Percentiles rank a stretch among this genome's conserved stretches.
Evolutionary conservation across 345 rosid genomes (phyloP).

Genomic region (Hevea brasiliensis): DNA sequence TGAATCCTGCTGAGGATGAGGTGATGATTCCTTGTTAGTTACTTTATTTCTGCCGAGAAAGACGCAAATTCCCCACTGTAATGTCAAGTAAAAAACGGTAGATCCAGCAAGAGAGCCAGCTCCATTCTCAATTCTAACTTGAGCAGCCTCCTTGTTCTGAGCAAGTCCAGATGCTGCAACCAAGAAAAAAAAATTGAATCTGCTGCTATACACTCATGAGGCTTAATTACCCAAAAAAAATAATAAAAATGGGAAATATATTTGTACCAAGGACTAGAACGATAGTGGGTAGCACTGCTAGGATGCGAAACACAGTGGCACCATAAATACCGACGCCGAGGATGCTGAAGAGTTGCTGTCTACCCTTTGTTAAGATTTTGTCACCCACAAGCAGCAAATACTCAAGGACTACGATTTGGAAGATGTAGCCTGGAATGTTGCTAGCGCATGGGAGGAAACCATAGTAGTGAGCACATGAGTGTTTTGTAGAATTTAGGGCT

Average conservation of each 20-base stretch:
- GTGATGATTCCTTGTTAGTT: neutral
- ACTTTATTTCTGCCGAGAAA: neutral
- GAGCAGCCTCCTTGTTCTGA: conserved; percentile 2
- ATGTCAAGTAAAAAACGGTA: conserved; percentile 13
- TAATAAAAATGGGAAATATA: no score
- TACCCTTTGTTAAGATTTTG: conserved; percentile 6
- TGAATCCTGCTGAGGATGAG: neutral
- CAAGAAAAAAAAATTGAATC: neutral
- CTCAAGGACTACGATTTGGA: conserved; percentile 7
- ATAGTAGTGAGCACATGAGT: conserved; percentile 5
- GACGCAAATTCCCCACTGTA: conserved; percentile 22
- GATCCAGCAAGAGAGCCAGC: conserved; percentile 7
- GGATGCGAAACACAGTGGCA: conserved; percentile 11
- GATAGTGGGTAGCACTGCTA: conserved; percentile 7
- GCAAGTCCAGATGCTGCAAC: conserved; percentile 14
- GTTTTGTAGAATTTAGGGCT: neutral
- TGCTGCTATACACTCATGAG: no score
- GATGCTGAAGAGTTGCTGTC: conserved; percentile 10
- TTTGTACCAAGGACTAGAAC: conserved; percentile 7
- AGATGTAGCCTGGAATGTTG: conserved; percentile 15
- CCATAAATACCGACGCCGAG: conserved; percentile 15
- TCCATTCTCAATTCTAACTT: neutral
- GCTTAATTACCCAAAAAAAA: no score
- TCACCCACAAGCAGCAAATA: conserved; percentile 18
- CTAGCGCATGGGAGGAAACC: conserved; percentile 18